Evolutionary conservation across 169 alveolate species (phyloP), one percentile per base, ranked within the genome.

Genomic region (Plasmodium relictum): DNA sequence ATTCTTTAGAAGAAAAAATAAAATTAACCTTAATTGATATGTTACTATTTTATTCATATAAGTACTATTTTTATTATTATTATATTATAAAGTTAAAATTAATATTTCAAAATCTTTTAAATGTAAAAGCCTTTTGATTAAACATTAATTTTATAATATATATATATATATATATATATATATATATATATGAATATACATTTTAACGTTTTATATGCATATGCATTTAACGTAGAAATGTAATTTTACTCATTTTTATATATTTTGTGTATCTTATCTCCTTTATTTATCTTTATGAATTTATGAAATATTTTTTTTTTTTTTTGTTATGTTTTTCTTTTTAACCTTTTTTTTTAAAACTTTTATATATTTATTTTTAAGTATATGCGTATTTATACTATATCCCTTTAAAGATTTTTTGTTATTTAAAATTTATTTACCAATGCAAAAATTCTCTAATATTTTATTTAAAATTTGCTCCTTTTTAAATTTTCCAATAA

Each of bases 401-500:
- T 62, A 31, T 62, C 7, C 42, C 42, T 6, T 8, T 24, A 31
- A 24, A 24, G 20, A 12, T 62, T 22, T 63, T 26, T 63, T 63
- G 2, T 7, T 37, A 16, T 22, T 42, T 18, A 26, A 16, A 6
- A 8, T n/a, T 39, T n/a, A 74, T 22, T 74, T 74, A 0, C 88
- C 88, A 16, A 74, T 68, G 63, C 88, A 74, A 39, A 74, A 74
- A 18, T 16, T 44, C 4, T 44, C 88, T 20, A 74, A 26, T 22
- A 74, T 59, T n/a, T 74, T 41, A 4, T 62, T 37, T 44, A 74
- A 52, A 24, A 74, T 74, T 62, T 48, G 65, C 2, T 65, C 22
- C n/a, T 45, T 48, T 39, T 44, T 74, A 22, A 74, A 18, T 22
- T 41, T 54, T 1, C 88, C 88, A 22, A 74, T 74, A n/a, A 74